Conservation (phyloP, 768 basidiomycete species). For the Lactarius tabidus region DNA sequence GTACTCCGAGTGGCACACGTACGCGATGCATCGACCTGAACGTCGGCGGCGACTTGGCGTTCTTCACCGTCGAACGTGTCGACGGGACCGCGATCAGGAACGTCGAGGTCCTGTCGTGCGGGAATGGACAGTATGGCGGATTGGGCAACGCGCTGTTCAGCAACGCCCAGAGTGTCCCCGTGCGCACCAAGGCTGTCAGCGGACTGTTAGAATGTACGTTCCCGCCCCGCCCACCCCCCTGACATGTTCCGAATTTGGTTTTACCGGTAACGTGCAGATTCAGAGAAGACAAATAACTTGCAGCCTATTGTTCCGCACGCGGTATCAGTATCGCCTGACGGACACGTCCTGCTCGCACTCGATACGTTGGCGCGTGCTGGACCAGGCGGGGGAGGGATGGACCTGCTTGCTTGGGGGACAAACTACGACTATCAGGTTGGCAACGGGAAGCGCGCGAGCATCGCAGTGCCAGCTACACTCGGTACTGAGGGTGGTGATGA, state of each 20-base stretch:
- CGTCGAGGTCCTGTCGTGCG: constrained; percentile 66
- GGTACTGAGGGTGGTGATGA: constrained; percentile 48
- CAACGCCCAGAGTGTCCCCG: constrained; percentile 65
- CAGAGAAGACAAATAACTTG: constrained; percentile 55
- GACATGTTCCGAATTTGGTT: neutral
- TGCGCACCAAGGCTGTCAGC: constrained; percentile 73
- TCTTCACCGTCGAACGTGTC: constrained; percentile 66
- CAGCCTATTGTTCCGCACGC: constrained; percentile 59
- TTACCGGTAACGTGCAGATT: constrained; percentile 43
- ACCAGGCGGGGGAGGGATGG: constrained; percentile 51
- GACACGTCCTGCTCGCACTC: constrained; percentile 72
- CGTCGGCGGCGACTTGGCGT: constrained; percentile 74
- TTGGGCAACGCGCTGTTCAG: constrained; percentile 64
- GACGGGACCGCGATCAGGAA: constrained; percentile 35
- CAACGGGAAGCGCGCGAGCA: constrained; percentile 61
- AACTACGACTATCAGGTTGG: constrained; percentile 75
- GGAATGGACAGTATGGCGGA: constrained; percentile 81
- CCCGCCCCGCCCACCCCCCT: no score
- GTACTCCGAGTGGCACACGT: constrained; percentile 44
- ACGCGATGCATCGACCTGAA: constrained; percentile 62
- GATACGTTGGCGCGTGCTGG: constrained; percentile 52
- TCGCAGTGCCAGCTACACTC: constrained; percentile 51
- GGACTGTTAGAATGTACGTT: constrained; percentile 81
- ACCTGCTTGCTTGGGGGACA: constrained; percentile 69
- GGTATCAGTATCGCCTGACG: constrained; percentile 66